These are phyloP conservation scores for Talaromyces nanjingensis DNA, from an alignment of 495 filamentous ascomycete genomes.

Conservation along the genomic window DNA sequence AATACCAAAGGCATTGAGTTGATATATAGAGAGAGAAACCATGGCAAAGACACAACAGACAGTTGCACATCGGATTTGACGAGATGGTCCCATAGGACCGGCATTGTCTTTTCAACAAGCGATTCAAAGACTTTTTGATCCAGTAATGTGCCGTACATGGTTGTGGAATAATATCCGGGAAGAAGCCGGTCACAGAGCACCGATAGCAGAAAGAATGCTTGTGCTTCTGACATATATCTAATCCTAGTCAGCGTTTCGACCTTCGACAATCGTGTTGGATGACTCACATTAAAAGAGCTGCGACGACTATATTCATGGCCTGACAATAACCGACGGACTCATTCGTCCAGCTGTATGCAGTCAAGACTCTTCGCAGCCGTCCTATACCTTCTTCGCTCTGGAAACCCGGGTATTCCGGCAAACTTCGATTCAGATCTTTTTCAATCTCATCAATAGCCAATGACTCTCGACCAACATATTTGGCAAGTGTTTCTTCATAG, in stretches of 20 bases:
- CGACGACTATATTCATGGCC: conserved; percentile 99
- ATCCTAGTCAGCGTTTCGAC: background rate
- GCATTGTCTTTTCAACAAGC: conserved; percentile 97
- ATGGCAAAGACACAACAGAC: conserved; percentile 95
- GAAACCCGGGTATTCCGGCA: conserved; percentile 95
- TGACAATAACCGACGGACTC: conserved; percentile 96
- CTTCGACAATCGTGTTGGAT: background rate
- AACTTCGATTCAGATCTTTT: conserved; percentile 91
- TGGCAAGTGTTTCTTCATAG: conserved; percentile 74
- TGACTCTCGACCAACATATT: conserved; percentile 75
- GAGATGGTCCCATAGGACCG: conserved; percentile 95
- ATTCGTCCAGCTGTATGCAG: conserved; percentile 95
- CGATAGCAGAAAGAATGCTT: conserved; percentile 93
- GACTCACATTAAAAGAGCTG: conserved; percentile 76
- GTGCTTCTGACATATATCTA: conserved; percentile 91
- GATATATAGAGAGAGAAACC: conserved; percentile 97
- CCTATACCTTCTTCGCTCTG: conserved; percentile 95
- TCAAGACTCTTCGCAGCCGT: conserved; percentile 79
- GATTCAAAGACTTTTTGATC: conserved; percentile 97
- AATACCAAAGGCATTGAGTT: conserved; percentile 99
- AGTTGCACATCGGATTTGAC: conserved; percentile 92
- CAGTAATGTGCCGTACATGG: conserved; percentile 96
- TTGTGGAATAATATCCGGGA: conserved; percentile 94
- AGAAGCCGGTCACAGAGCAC: conserved; percentile 87
- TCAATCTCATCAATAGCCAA: conserved; percentile 98